A percentile compares a stretch with the other conserved stretches of the same genome.
Conservation (phyloP, 176 grass and related monocot species). For the Oryza coarctata region DNA sequence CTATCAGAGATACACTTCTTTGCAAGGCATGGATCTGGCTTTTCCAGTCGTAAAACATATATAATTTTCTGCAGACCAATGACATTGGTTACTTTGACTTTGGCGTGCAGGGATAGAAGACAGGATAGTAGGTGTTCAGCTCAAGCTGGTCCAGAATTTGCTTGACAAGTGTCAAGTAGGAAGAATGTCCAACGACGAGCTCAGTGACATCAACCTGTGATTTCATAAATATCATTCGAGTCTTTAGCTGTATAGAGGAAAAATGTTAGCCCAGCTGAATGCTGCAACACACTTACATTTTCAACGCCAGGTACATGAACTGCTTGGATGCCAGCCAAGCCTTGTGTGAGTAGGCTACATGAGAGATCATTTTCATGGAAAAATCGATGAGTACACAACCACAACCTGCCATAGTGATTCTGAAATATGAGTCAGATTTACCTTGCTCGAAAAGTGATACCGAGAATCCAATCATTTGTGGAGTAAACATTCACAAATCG, state of each 20-base stretch:
- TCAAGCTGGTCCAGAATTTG: constrained; percentile 69
- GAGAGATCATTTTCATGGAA: neutral
- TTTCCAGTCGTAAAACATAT: neutral
- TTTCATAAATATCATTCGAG: neutral
- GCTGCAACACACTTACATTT: constrained; percentile 51
- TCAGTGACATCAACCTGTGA: constrained; percentile 75
- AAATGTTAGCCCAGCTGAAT: neutral
- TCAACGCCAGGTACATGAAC: constrained; percentile 68
- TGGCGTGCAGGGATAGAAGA: constrained; percentile 39
- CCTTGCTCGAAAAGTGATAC: constrained; percentile 85
- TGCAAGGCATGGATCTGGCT: neutral
- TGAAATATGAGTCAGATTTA: constrained; percentile 10
- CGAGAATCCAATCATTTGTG: constrained; percentile 86
- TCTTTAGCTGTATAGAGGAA: neutral
- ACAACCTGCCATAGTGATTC: neutral
- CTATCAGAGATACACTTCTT: neutral
- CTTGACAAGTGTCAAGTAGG: constrained; percentile 52
- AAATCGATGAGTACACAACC: neutral
- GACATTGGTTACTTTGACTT: neutral
- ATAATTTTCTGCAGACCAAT: neutral
- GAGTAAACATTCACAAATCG: constrained; percentile 94
- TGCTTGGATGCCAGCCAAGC: constrained; percentile 88
- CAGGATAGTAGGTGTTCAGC: constrained; percentile 67
- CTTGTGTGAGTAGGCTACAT: constrained; percentile 81
- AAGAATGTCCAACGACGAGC: constrained; percentile 65